phyloP scores from a whole-genome alignment of 2,329 filamentous ascomycete genomes.

The Tolypocladium album region DNA sequence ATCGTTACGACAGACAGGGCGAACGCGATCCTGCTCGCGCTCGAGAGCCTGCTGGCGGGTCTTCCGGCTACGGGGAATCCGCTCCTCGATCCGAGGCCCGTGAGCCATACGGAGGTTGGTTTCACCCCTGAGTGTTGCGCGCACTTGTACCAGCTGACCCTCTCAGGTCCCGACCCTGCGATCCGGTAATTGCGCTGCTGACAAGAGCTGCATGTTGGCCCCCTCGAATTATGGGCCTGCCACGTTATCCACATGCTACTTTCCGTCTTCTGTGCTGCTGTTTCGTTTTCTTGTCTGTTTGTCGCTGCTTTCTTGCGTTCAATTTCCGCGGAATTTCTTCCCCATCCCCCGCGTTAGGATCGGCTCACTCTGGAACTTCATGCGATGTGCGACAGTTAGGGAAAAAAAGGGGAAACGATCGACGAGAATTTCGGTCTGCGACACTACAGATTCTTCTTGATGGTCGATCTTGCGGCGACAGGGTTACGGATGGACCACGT shows the following conservation, averaged over 20 bases:
- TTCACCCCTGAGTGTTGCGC: slow-evolving; percentile 8
- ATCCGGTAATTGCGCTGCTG: slow-evolving; percentile 8
- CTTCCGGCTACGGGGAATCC: slow-evolving; percentile 28
- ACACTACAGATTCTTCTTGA: slow-evolving; percentile 20
- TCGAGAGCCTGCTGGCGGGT: slow-evolving; percentile 25
- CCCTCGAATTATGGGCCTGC: slow-evolving; percentile 1
- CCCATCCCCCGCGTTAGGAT: slow-evolving; percentile 13
- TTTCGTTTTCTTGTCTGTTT: slow-evolving; percentile 11
- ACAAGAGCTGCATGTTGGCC: slow-evolving; percentile 2
- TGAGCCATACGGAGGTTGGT: slow-evolving; percentile 32
- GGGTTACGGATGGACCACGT: slow-evolving; percentile 24
- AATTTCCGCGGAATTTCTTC: slow-evolving; percentile 12
- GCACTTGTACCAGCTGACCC: slow-evolving; percentile 15
- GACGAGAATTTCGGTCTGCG: slow-evolving; percentile 23
- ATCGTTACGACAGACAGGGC: slow-evolving; percentile 35
- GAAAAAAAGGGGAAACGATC: slow-evolving; percentile 19
- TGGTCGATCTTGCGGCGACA: slow-evolving; percentile 25
- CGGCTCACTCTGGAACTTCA: slow-evolving; percentile 24
- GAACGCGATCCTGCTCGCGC: slow-evolving; percentile 29
- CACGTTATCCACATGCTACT: slow-evolving; percentile 7
- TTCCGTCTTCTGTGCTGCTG: slow-evolving; percentile 16
- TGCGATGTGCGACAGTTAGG: slow-evolving; percentile 25
- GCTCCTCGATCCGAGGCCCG: slow-evolving; percentile 31
- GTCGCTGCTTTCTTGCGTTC: slow-evolving; percentile 15
- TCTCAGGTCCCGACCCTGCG: slow-evolving; percentile 19